Evolutionary conservation across 1,284 basidiomycete species (phyloP).

Genomic region (Agaricales sp.): DNA sequence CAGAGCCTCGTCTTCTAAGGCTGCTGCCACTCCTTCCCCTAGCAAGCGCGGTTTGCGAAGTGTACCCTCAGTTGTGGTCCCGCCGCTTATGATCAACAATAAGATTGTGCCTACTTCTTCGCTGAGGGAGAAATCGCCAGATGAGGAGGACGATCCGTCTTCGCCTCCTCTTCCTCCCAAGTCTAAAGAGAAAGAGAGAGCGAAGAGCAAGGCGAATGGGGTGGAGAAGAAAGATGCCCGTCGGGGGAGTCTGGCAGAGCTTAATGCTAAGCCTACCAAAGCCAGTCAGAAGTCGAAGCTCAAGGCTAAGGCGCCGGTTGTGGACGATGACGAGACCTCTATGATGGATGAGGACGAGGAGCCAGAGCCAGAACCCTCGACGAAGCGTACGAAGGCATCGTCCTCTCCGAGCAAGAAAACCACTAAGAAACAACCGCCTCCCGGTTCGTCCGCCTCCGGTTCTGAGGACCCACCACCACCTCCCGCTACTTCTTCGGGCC

Average conservation of each 20-base stretch:
- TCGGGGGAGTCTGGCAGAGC: conserved; percentile 10
- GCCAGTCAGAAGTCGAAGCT: conserved; percentile 5
- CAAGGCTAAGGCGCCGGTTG: conserved; percentile 8
- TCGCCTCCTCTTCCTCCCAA: too few relatives aligned
- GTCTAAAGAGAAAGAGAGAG: conserved; percentile 12
- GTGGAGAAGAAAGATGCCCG: conserved; percentile 10
- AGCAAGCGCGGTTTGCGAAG: background rate
- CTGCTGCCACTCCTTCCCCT: background rate
- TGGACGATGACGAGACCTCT: conserved; percentile 4
- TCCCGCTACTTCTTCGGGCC: conserved; percentile 1
- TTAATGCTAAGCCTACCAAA: background rate
- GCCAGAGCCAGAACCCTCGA: background rate
- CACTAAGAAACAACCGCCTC: conserved; percentile 7
- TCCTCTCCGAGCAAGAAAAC: conserved; percentile 1
- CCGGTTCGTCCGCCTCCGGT: background rate
- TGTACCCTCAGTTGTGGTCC: background rate
- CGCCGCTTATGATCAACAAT: background rate
- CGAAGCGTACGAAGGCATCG: conserved; percentile 1
- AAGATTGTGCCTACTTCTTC: conserved; percentile 3
- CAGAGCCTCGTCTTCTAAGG: background rate
- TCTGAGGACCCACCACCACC: background rate
- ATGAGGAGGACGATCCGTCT: conserved; percentile 11
- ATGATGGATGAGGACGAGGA: conserved; percentile 5
- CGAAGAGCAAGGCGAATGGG: conserved; percentile 6
- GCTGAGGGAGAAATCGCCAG: conserved; percentile 11